Evolutionary conservation across 2,329 filamentous ascomycete genomes (phyloP), one percentile per base, ranked within the genome.

Genomic region (Apiospora kogelbergensis): DNA sequence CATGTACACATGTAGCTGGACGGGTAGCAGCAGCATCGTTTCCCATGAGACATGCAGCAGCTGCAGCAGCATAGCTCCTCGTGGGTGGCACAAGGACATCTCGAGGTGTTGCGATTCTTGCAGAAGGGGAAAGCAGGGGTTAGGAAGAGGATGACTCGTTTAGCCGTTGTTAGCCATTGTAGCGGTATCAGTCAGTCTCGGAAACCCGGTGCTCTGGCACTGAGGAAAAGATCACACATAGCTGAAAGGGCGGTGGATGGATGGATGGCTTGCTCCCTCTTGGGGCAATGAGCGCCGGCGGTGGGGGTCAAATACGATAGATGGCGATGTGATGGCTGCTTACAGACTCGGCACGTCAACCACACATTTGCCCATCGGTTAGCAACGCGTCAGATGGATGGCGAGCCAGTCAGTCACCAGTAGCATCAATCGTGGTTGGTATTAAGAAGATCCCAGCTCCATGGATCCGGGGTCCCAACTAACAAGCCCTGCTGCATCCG

Each of bases 1-100:
- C 20, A 40, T 40, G 44, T 10, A 46, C n/a, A n/a, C n/a, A n/a
- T 57, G 26, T 30, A 57, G 17, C 11, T 7, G 26, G 48, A 22
- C 53, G 53, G 53, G 30, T 60, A 60, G 53, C 53, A 60, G 53
- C 53, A 60, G 26, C 53, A 60, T 60, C 53, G 53, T 30, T n/a
- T n/a, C 48, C 48, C 53, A n/a, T 60, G 30, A 60, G 53, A 60
- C 53, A 60, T 60, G 10, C 53, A 60, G 7, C 26, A 20, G 15
- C 9, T 20, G 9, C 15, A 26, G 26, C 48, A n/a, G n/a, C n/a
- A n/a, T n/a, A n/a, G n/a, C 17, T 57, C 33, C 48, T 57, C 48
- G 48, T 57, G 24, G 26, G 24, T 57, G 26, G 24, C 48, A 57
- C 48, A 20, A 33, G 24, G 24, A 30, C 13, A 20, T 9, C 13